These are phyloP conservation scores for Sambucus nigra DNA, from an alignment of 129 eudicot species.

Conservation along the genomic window DNA sequence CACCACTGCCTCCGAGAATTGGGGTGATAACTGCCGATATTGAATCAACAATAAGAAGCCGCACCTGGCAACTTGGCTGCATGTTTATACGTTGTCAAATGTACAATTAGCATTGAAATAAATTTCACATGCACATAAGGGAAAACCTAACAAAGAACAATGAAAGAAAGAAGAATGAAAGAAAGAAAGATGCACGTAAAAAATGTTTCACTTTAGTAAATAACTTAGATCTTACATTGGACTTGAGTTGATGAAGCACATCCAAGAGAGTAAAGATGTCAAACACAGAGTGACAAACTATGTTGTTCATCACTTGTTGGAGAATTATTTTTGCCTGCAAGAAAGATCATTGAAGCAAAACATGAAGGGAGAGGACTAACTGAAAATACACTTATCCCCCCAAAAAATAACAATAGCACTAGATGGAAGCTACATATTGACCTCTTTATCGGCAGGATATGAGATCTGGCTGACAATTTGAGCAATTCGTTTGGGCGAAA, in stretches of 20 bases:
- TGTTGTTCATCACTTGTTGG: slow-evolving; percentile 48
- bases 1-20: slow-evolving; percentile 58
- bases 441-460: slow-evolving; percentile 36
- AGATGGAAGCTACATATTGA: no score
- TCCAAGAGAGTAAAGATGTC: slow-evolving; percentile 63
- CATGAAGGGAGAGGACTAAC: not conserved
- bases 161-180: not conserved
- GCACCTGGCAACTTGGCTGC: slow-evolving; percentile 30
- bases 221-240: slow-evolving; percentile 34
- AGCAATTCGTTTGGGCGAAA: slow-evolving; percentile 54
- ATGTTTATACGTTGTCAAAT: slow-evolving; percentile 8
- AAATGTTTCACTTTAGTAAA: not conserved
- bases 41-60: slow-evolving; percentile 67
- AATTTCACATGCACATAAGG: not conserved
- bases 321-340: slow-evolving; percentile 37
- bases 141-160: no score
- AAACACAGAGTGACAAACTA: slow-evolving; percentile 50
- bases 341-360: slow-evolving; percentile 1
- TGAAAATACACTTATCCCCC: no score
- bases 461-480: slow-evolving; percentile 38
- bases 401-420: no score
- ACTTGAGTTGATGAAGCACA: slow-evolving; percentile 47
- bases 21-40: slow-evolving; percentile 75
- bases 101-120: not conserved
- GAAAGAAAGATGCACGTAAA: not conserved